Conservation (phyloP, 1,139 yeast genomes). For the Meyerozyma smithsonii region DNA sequence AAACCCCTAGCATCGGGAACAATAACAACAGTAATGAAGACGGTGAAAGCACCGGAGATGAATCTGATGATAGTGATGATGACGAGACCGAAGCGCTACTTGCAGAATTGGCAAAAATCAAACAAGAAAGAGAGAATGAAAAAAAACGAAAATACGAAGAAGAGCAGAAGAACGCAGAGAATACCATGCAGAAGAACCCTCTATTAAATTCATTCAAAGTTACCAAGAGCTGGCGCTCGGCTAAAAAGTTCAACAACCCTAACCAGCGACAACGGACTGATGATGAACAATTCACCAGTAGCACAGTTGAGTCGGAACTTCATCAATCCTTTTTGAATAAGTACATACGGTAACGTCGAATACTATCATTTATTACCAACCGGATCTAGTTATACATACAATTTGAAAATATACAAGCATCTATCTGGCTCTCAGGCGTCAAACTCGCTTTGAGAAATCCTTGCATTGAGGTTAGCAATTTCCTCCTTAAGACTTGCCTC, state of each 20-base stretch:
- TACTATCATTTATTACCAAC: neutral
- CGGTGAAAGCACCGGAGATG: neutral
- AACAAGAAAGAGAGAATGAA: neutral
- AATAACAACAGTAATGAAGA: neutral
- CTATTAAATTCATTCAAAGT: neutral
- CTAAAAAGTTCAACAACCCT: conserved; percentile 1
- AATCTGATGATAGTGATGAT: neutral
- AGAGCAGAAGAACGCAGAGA: conserved; percentile 3
- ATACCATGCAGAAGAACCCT: neutral
- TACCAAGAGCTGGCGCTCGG: neutral
- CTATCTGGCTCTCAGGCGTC: neutral
- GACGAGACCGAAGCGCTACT: conserved; percentile 2
- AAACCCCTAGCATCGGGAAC: neutral
- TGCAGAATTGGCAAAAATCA: conserved; percentile 1
- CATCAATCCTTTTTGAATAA: neutral
- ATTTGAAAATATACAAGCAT: neutral
- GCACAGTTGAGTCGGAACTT: neutral
- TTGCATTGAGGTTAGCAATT: conserved; percentile 49
- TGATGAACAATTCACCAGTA: neutral
- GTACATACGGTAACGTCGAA: neutral
- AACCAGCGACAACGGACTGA: neutral
- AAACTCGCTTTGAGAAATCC: conserved; percentile 11
- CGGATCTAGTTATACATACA: neutral
- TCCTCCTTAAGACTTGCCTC: conserved; percentile 87
- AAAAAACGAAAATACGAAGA: neutral